These are phyloP conservation scores for Cystobasidium sp. DNA, from an alignment of 1,284 basidiomycete genomes.

Conservation along the genomic window DNA sequence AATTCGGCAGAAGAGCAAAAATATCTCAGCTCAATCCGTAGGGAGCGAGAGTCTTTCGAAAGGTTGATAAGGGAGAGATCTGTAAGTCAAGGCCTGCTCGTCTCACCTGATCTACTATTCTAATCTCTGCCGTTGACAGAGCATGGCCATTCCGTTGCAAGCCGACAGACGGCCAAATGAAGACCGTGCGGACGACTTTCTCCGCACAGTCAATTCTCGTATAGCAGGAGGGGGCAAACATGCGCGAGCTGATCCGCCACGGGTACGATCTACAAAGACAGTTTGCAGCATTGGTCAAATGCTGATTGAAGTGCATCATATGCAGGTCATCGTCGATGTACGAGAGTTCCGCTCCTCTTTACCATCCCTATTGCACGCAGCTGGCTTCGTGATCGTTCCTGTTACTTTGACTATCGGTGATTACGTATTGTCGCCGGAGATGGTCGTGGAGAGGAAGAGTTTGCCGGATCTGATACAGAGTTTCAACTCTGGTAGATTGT, in stretches of 20 bases:
- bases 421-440: constrained; percentile 92
- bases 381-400: constrained; percentile 79
- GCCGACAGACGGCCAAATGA: constrained; percentile 68
- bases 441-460: constrained; percentile 95
- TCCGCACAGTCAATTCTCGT: constrained; percentile 85
- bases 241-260: constrained; percentile 69
- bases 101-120: neutral
- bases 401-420: constrained; percentile 93
- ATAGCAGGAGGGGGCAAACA: constrained; percentile 80
- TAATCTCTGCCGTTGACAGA: constrained; percentile 57
- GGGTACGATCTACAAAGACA: constrained; percentile 60
- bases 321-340: constrained; percentile 90
- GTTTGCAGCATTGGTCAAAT: neutral
- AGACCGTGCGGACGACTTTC: constrained; percentile 60
- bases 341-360: constrained; percentile 93
- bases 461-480: constrained; percentile 86
- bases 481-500: constrained; percentile 92
- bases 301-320: neutral
- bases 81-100: constrained; percentile 62
- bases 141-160: constrained; percentile 86
- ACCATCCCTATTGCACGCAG: constrained; percentile 85
- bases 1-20: constrained; percentile 94
- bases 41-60: constrained; percentile 95
- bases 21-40: constrained; percentile 82
- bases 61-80: constrained; percentile 87